Percentiles rank a stretch among this genome's conserved stretches.
phyloP scores from a whole-genome alignment of 768 basidiomycete genomes.

The Dacryopinax primogenitus region DNA sequence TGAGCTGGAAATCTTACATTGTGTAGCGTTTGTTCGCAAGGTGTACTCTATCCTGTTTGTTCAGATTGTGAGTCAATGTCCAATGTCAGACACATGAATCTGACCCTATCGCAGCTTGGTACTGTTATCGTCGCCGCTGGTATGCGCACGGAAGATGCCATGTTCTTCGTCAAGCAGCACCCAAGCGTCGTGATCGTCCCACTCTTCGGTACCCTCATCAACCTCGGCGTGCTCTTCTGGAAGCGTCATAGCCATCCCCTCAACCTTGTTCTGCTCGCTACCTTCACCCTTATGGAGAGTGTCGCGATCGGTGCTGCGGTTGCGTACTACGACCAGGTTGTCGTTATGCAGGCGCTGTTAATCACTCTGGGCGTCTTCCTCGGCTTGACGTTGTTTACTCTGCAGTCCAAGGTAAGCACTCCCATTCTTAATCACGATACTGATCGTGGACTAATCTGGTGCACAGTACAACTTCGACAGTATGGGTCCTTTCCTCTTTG shows the following conservation, averaged over 20 bases:
- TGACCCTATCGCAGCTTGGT: slow-evolving; percentile 35
- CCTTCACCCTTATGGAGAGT: slow-evolving; percentile 85
- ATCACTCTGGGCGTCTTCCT: slow-evolving; percentile 89
- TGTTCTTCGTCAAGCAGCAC: slow-evolving; percentile 63
- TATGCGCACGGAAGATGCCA: slow-evolving; percentile 51
- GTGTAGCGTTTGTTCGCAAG: slow-evolving; percentile 61
- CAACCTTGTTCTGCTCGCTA: slow-evolving; percentile 71
- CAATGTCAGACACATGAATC: background rate
- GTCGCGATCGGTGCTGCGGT: slow-evolving; percentile 78
- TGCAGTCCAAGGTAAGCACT: slow-evolving; percentile 69
- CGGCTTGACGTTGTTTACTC: slow-evolving; percentile 85
- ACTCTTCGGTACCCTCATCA: slow-evolving; percentile 63
- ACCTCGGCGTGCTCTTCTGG: slow-evolving; percentile 74
- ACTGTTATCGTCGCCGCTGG: slow-evolving; percentile 65
- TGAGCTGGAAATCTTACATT: slow-evolving; percentile 20
- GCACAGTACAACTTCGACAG: slow-evolving; percentile 66
- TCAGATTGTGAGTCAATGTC: slow-evolving; percentile 34
- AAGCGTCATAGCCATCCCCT: slow-evolving; percentile 82
- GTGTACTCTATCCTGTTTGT: slow-evolving; percentile 69
- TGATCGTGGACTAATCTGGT: slow-evolving; percentile 7
- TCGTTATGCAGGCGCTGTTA: slow-evolving; percentile 81
- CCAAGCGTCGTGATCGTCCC: slow-evolving; percentile 34
- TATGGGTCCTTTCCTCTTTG: slow-evolving; percentile 4
- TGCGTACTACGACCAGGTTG: slow-evolving; percentile 53
- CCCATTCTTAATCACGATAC: slow-evolving; percentile 8